Percentiles rank a stretch among this genome's conserved stretches.
Evolutionary conservation across 2,329 filamentous ascomycete species (phyloP).

Genomic region (Talaromyces rugulosus): DNA sequence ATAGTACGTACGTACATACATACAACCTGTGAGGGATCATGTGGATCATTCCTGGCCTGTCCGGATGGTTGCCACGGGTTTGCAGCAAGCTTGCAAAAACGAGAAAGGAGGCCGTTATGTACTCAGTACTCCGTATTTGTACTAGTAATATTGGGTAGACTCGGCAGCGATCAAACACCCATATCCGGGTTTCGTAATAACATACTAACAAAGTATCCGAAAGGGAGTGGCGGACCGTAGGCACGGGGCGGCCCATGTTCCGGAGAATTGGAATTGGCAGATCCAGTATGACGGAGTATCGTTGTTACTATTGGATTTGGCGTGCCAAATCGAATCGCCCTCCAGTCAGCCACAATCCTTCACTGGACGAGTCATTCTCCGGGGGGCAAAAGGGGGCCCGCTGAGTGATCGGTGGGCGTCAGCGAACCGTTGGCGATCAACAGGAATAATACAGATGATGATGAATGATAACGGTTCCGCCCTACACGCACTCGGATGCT

Average conservation of each 20-base stretch:
- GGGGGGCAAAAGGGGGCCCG: not conserved
- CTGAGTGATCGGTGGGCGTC: not conserved
- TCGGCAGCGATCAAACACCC: not conserved
- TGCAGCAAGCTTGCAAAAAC: not conserved
- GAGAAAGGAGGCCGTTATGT: not conserved
- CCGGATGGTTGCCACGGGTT: not conserved
- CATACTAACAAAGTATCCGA: not conserved
- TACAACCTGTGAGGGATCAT: not conserved
- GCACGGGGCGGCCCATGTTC: conserved; percentile 12
- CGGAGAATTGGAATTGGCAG: conserved; percentile 3
- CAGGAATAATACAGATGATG: not conserved
- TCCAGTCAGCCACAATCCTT: not conserved
- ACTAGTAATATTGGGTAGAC: not conserved
- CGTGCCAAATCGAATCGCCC: not conserved
- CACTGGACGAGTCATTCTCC: not conserved
- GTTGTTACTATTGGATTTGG: not conserved
- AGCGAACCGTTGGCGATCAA: not conserved
- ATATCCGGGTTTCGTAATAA: not conserved
- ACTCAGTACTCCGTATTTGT: not conserved
- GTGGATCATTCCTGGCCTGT: not conserved
- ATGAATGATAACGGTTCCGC: too few relatives aligned
- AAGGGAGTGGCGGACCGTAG: conserved; percentile 3
- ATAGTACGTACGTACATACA: not conserved
- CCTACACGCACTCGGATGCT: not conserved
- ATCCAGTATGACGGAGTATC: not conserved